Conservation (phyloP, 768 basidiomycete species). For the Xerocomellus chrysenteron region DNA sequence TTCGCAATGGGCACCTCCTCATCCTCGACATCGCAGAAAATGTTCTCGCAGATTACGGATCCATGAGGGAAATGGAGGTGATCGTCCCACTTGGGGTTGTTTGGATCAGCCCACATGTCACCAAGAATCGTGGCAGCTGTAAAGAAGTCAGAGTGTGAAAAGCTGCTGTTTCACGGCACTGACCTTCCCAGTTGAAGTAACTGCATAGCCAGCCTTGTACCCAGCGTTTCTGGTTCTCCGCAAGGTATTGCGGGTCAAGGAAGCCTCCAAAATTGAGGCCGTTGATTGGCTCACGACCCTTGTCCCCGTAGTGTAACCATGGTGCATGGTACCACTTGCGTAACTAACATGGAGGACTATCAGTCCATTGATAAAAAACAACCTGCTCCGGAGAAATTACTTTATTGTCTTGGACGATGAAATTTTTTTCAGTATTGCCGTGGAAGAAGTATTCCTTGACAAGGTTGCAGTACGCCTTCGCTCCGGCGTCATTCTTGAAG, state of each 20-base stretch:
- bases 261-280: neutral
- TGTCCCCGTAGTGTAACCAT: neutral
- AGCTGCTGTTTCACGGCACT: neutral
- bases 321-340: neutral
- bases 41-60: slow-evolving; percentile 5
- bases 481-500: neutral
- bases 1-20: neutral
- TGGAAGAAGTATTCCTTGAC: neutral
- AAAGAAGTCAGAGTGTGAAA: neutral
- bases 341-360: neutral
- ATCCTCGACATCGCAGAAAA: neutral
- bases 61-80: neutral
- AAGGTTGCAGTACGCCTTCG: neutral
- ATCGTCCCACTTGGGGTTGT: neutral
- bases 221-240: neutral
- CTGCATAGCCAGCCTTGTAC: neutral
- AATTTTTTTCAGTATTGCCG: neutral
- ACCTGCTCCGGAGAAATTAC: neutral
- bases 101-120: neutral
- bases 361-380: neutral
- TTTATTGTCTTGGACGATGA: neutral
- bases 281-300: slow-evolving; percentile 3
- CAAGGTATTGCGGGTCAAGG: neutral
- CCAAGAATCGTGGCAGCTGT: slow-evolving; percentile 3
- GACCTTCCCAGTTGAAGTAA: slow-evolving; percentile 6